phyloP scores from a whole-genome alignment of 345 rosid species.

The Orychophragmus violaceus region DNA sequence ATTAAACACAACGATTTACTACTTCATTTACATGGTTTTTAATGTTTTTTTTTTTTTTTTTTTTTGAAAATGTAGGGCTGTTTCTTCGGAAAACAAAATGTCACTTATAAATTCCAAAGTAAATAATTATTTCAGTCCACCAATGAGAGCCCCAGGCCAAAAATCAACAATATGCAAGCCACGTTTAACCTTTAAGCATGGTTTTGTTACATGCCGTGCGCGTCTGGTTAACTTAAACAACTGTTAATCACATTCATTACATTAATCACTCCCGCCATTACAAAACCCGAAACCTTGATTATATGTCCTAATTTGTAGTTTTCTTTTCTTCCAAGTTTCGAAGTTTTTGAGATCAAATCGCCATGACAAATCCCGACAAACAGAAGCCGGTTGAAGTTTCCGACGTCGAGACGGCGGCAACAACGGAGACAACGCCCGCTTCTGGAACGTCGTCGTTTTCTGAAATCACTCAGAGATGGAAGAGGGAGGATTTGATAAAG shows the following conservation, averaged over 20 bases:
- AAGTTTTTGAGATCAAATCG: background rate
- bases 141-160: no score
- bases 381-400: constrained; percentile 7
- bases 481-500: constrained; percentile 54
- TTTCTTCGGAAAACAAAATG: no score
- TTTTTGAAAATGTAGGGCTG: no score
- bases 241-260: background rate
- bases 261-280: constrained; percentile 13
- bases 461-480: constrained; percentile 57
- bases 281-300: background rate
- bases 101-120: no score
- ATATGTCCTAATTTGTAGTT: background rate
- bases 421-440: background rate
- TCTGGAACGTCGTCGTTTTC: constrained; percentile 28
- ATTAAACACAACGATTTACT: no score
- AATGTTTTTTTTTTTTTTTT: no score
- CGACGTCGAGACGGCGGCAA: constrained; percentile 27
- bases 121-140: no score
- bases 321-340: constrained; percentile 19
- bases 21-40: no score
- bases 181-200: no score
- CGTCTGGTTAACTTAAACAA: background rate
- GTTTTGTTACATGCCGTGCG: background rate
- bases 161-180: no score
- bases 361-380: constrained; percentile 24